Conservation (phyloP, 2,329 filamentous ascomycete genomes). For the Phyllosticta citriasiana region DNA sequence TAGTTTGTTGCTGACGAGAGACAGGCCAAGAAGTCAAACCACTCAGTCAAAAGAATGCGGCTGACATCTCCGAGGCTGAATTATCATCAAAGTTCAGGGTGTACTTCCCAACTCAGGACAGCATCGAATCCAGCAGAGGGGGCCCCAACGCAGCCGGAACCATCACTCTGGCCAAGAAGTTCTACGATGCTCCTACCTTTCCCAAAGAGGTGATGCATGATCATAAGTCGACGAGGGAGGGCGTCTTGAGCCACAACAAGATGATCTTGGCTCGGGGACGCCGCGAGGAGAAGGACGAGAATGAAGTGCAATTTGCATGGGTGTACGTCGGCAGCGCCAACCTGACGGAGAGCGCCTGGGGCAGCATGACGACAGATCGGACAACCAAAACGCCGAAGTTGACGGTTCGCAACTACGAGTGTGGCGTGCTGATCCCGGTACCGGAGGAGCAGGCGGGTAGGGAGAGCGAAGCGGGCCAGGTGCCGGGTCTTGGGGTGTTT, state of each 20-base stretch:
- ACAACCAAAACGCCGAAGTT: slow-evolving; percentile 60
- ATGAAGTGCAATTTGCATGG: slow-evolving; percentile 46
- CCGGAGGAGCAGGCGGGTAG: slow-evolving; percentile 13
- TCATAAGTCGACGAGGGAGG: slow-evolving; percentile 58
- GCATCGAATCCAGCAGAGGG: slow-evolving; percentile 28
- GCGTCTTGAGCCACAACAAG: slow-evolving; percentile 84
- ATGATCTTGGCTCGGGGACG: slow-evolving; percentile 35
- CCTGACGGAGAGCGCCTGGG: slow-evolving; percentile 90
- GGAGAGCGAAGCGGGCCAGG: slow-evolving; percentile 13
- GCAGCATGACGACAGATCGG: slow-evolving; percentile 62
- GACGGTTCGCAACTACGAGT: slow-evolving; percentile 90
- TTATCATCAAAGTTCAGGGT: slow-evolving; percentile 49
- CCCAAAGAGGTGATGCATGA: slow-evolving; percentile 64
- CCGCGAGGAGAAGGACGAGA: slow-evolving; percentile 20
- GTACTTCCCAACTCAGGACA: slow-evolving; percentile 70
- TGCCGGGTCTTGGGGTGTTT: slow-evolving; percentile 40
- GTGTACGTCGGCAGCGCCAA: slow-evolving; percentile 87
- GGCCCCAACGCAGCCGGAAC: slow-evolving; percentile 54
- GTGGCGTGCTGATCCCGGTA: slow-evolving; percentile 69
- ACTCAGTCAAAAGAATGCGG: slow-evolving; percentile 11
- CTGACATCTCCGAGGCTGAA: slow-evolving; percentile 26
- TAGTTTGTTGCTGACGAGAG: background rate
- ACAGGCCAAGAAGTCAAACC: slow-evolving; percentile 1
- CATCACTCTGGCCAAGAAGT: slow-evolving; percentile 65
- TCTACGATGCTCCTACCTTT: slow-evolving; percentile 62